A percentile compares a stretch with the other conserved stretches of the same genome.
phyloP scores from a whole-genome alignment of 2,329 filamentous ascomycete species.

The Tolypocladium amazonense region DNA sequence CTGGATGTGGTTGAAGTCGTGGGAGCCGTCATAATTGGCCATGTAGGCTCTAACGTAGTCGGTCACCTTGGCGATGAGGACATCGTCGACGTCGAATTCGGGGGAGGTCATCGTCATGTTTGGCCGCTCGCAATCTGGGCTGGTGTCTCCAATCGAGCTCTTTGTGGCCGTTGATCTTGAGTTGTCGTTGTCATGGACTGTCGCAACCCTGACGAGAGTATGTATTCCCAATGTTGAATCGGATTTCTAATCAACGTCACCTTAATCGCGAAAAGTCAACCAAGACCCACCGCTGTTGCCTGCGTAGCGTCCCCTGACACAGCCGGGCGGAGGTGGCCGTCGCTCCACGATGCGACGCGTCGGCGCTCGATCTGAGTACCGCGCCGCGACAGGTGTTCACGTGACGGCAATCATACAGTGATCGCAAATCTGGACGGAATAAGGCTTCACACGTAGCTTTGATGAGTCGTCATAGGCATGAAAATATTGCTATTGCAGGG shows the following conservation, averaged over 20 bases:
- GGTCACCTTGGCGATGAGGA: slow-evolving; percentile 45
- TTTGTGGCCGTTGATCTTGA: not conserved
- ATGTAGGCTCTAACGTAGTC: slow-evolving; percentile 62
- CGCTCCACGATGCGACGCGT: not conserved
- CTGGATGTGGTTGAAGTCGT: slow-evolving; percentile 77
- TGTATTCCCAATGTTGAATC: not conserved
- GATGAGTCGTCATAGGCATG: not conserved
- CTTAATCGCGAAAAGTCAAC: not conserved
- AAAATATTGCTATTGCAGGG: not conserved
- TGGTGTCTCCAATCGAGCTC: not conserved
- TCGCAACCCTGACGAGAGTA: not conserved
- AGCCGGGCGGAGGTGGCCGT: not conserved
- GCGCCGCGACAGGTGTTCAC: not conserved
- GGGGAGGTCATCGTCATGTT: slow-evolving; percentile 11
- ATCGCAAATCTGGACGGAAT: too few species aligned
- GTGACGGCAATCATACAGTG: not conserved
- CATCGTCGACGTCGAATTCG: slow-evolving; percentile 19
- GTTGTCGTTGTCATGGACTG: too few species aligned
- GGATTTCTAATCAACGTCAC: not conserved
- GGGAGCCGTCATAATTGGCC: slow-evolving; percentile 70
- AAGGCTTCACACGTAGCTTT: not conserved
- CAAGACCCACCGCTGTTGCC: not conserved
- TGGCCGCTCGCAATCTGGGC: not conserved
- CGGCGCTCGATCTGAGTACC: not conserved
- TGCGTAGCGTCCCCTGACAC: not conserved